Base-by-base conservation (phyloP, 768 basidiomycete genomes). In the Boletus vermiculosoides region DNA sequence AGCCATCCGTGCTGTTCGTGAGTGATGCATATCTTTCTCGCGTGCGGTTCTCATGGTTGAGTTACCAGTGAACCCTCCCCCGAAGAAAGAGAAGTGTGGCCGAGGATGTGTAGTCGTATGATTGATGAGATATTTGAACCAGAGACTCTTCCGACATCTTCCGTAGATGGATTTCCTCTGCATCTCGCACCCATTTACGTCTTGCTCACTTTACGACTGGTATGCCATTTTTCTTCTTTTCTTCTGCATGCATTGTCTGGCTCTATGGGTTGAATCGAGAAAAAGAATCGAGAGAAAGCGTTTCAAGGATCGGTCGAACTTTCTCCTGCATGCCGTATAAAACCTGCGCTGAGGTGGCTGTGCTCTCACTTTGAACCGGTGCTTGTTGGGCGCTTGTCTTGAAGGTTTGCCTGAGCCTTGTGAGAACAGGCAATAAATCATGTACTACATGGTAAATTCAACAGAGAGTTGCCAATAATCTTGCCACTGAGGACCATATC, bases 1-100 rank as follows among this genome's bases (percentile, higher is more conserved):
- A 75, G 97, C 97, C 42, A 98, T 99, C 67, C 86, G 97, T 53
- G 93, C 94, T 54, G 96, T 98, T 65, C 78, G 92, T 94, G 73
- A 84, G 92, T 88, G 36, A 37, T 51, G 16, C 7, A 42, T 40
- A 36, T 45, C 30, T 44, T 61, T 34, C 9, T 39, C 10, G 30
- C 45, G 50, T 52, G 34, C 37, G 30, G 52, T 41, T 47, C 54
- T 65, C 37, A 63, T 50, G 11, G 36, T 51, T 47, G 42, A 45
- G 20, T 25, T 55, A 18, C 8, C 63, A 93, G 91, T 93, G 73
- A 88, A 92, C 73, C 90, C 90, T 59, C 84, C 85, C 58, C 82
- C 81, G 55, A 83, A 76, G 82, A 85, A 79, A 71, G 70, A 76
- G 59, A 77, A 77, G 65, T 77, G 75, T 45, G 61, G 68, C 46